A percentile compares a stretch with the other conserved stretches of the same genome.
These are phyloP conservation scores for Eutreptiella sp. DNA, from an alignment of 208 protist species.

Conservation along the genomic window DNA sequence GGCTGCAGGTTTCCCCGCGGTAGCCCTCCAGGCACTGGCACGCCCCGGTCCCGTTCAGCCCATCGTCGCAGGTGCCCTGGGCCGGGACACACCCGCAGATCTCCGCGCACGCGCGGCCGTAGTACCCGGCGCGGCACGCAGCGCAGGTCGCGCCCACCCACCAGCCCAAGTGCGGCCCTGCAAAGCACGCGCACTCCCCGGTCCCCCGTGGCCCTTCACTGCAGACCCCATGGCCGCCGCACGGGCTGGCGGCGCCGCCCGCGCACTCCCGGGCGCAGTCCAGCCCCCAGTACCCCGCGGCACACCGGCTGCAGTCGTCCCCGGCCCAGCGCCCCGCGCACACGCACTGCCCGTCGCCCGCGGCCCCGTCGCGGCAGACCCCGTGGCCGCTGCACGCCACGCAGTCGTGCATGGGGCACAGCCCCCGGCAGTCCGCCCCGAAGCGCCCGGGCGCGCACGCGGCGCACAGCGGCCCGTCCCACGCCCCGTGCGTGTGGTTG, in stretches of 20 bases:
- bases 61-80: slow-evolving; percentile 25
- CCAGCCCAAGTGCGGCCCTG: slow-evolving; percentile 14
- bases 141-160: slow-evolving; percentile 10
- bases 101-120: not conserved
- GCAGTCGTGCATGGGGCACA: slow-evolving; percentile 21
- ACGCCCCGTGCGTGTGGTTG: slow-evolving; percentile 11
- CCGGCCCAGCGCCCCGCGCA: slow-evolving; percentile 10
- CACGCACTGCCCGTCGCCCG: slow-evolving; percentile 4
- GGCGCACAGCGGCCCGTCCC: slow-evolving; percentile 14
- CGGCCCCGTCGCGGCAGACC: slow-evolving; percentile 13
- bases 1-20: too few species aligned
- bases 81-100: not conserved
- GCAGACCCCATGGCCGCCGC: slow-evolving; percentile 8
- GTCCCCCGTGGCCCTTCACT: slow-evolving; percentile 21
- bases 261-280: not conserved
- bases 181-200: slow-evolving; percentile 36
- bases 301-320: slow-evolving; percentile 16
- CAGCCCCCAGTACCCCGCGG: not conserved
- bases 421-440: slow-evolving; percentile 4
- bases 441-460: slow-evolving; percentile 16
- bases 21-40: too few species aligned
- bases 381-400: slow-evolving; percentile 24
- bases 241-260: not conserved
- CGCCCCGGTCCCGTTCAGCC: slow-evolving; percentile 15
- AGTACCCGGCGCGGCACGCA: slow-evolving; percentile 12